Base-by-base conservation (phyloP, 768 basidiomycete species). In the Serendipita sp. region DNA sequence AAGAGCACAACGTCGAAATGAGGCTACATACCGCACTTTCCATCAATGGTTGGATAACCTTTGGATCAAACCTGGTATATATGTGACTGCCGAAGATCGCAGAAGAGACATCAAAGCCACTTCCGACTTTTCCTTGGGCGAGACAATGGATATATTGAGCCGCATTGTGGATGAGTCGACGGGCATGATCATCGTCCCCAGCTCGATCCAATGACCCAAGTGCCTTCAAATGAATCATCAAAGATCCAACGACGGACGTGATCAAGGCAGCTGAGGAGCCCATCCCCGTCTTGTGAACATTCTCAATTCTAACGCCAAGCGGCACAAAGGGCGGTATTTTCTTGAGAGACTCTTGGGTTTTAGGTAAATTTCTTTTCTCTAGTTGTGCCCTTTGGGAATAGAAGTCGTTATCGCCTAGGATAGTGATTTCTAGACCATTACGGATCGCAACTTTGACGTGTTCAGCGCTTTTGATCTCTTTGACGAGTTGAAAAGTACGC, bases 211-310 rank as follows among this genome's bases (percentile, higher is more conserved):
- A 71, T 31, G 70, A 63, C 17, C 82, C 72, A 66, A 94, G 81
- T 62, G 84, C 77, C 38, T 75, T 73, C 64, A 91, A 78, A 68
- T 90, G 90, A 28, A 91, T 74, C 28, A 97, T 81, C 34, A 99
- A 79, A 1, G 84, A 85, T 45, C 90, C 84, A 60, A 92, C 87
- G 64, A 98, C 82, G 45, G 95, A 95, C 1, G 96, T 97, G 71
- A 97, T 96, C 66, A 99, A 81, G 0, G 96, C 92, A 3, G 96
- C 96, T 2, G 93, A 96, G 3, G 94, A 97, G 42, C 96, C 96
- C 53, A 98, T 82, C 7, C 96, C 96, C 0, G 96, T 98, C 75
- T 99, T 99, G 79, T 97, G 93, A n/a, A 95, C 94, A 58, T 89
- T 75, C 0, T 79, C 74, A 41, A 99, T 77, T 0, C 72, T 74